Percentiles rank a stretch among this genome's conserved stretches.
Conservation (phyloP, 495 filamentous ascomycete species). For the Penicillium arizonense region DNA sequence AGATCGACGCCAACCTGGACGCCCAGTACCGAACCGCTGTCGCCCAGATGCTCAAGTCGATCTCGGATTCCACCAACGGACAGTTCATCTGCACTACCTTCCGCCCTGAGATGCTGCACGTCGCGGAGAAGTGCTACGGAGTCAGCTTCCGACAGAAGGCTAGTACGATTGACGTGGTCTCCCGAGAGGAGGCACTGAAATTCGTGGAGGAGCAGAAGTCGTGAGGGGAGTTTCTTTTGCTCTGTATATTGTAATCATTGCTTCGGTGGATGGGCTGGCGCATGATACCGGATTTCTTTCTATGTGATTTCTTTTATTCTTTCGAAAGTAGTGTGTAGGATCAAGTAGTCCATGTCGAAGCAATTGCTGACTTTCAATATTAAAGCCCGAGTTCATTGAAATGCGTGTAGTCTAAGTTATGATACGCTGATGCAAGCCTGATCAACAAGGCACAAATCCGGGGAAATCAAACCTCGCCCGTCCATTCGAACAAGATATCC, state of each 20-base stretch:
- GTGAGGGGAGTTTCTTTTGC: slow-evolving; percentile 13
- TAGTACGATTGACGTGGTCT: slow-evolving; percentile 85
- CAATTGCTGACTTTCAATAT: too few relatives aligned
- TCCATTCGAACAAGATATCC: slow-evolving; percentile 61
- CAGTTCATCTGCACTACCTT: slow-evolving; percentile 96
- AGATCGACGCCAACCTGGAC: slow-evolving; percentile 98
- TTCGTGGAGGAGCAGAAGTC: slow-evolving; percentile 84
- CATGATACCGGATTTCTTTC: slow-evolving; percentile 20
- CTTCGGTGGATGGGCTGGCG: slow-evolving; percentile 21
- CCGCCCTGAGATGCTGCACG: slow-evolving; percentile 91
- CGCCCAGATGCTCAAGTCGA: slow-evolving; percentile 78
- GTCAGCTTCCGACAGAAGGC: slow-evolving; percentile 93
- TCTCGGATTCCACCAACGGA: slow-evolving; percentile 56
- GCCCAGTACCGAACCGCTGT: slow-evolving; percentile 96
- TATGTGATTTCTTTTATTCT: background rate
- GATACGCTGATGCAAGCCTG: background rate
- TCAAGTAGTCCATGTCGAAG: too few relatives aligned
- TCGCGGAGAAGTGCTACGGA: slow-evolving; percentile 97
- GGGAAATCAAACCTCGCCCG: slow-evolving; percentile 28
- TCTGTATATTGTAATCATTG: slow-evolving; percentile 18
- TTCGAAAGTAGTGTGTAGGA: background rate
- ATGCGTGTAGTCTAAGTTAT: background rate
- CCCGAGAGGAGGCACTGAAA: slow-evolving; percentile 79
- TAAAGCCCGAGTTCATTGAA: background rate
- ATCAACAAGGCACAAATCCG: background rate